Evolutionary conservation across 2,329 filamentous ascomycete species (phyloP), one percentile per base, ranked within the genome.

Genomic region (Peltaster fructicola): DNA sequence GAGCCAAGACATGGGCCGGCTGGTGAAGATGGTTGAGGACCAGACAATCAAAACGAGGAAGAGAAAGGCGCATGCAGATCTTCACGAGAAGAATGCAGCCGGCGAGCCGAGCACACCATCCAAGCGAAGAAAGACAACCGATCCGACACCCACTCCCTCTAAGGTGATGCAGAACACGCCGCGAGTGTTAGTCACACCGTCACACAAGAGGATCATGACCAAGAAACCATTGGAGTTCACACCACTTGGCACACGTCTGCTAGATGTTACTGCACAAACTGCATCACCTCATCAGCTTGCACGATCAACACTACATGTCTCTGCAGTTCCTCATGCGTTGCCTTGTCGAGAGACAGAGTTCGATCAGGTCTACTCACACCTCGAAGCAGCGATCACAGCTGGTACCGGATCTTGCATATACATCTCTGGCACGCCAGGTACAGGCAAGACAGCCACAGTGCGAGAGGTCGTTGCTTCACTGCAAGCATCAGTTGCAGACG

Each of bases 341-440:
- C 88, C 88, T 7, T 95, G 88, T 45, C 74, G 88, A 32, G 85
- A 93, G 45, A 70, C 70, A 16, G 90, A 98, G 47, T 98, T 98
- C 50, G 69, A 73, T 7, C 71, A 79, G 2, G 88, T 98, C 5
- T 93, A 95, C 45, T 79, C 79, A 4, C 81, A 95, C 48, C 71
- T 98, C 16, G 84, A 92, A 45, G 77, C 81, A 6, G 88, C 90
- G 25, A 98, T 98, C 44, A 76, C 76, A 8, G 85, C 92, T 37
- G 88, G 85, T 10, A 79, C 77, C 2, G 90, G 90, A 8, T 79
- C 85, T 15, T 98, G 90, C 50, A 95, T 98, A 45, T 98, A 98
- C 53, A 98, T 98, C 31, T 95, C 88, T 1, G 88, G 88, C n/a
- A 95, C 85, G 0, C 88, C 90, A 0, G 88, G 90, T 6, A 98